Base-by-base conservation (phyloP, 257 asterid genomes). In the Nicotiana attenuata region DNA sequence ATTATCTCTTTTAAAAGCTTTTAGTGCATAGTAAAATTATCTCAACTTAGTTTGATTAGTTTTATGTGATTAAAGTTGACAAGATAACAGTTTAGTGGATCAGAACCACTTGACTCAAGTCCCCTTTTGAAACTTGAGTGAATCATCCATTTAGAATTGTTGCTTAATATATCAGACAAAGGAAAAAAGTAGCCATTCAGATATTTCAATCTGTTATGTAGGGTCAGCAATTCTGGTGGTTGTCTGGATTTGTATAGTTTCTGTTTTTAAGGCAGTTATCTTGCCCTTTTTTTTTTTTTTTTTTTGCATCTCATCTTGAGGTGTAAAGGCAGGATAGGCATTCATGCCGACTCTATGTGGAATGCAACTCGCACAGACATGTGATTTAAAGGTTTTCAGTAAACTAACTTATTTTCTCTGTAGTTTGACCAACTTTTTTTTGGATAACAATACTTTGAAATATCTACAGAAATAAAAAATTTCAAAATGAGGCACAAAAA, bases 241-340 rank as follows among this genome's bases (percentile, higher is more conserved):
- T 52, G 57, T 52, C 19, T 63, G 17, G 66, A 63, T 63, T 41
- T 41, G 11, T 71, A 41, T 41, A 71, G 16, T 19, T 3, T 17
- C 26, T 15, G 6, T 17, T 69, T 29, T 29, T 19, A 15, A 17
- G 15, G 50, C 24, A 69, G 26, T 29, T 75, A 20, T 31, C 56
- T 33, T 41, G n/a, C 5, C 6, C 41, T 17, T 38, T 38, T 38
- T 7, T 7, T 41, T 41, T 10, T 41, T 41, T 41, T 38, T 9
- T 20, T 38, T 16, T 56, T 38, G 22, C 0, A 19, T 38, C 19
- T 38, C 20, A 57, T 59, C 55, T 57, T 57, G 45, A 57, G 33
- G 55, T 55, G 81, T 77, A 77, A 77, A 77, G 56, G 31, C 31
- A 31, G 68, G 22, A 55, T 57, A 31, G 81, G 68, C 45, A 65